phyloP scores from a whole-genome alignment of 352 stramenopile genomes.

The Phytophthora hibernalis region DNA sequence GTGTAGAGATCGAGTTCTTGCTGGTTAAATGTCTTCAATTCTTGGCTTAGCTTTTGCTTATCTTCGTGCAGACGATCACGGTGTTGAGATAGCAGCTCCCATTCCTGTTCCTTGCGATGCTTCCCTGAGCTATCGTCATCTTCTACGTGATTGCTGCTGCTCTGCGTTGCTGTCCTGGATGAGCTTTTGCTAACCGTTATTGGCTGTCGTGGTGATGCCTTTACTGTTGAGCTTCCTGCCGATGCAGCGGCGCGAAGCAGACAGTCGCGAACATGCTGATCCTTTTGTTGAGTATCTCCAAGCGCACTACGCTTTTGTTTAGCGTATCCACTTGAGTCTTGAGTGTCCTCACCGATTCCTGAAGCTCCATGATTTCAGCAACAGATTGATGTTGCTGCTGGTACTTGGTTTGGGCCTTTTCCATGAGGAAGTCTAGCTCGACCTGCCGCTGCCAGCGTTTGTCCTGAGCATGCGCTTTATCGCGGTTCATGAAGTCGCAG shows the following conservation, averaged over 20 bases:
- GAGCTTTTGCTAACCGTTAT: conserved; percentile 6
- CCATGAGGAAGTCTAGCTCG: conserved; percentile 67
- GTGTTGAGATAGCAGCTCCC: conserved; percentile 51
- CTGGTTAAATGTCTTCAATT: conserved; percentile 34
- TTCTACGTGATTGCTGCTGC: conserved; percentile 9
- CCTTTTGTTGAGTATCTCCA: conserved; percentile 70
- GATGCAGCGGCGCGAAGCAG: conserved; percentile 37
- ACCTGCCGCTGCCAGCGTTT: conserved; percentile 45
- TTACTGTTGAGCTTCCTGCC: conserved; percentile 9
- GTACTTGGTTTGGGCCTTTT: conserved; percentile 71
- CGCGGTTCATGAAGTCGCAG: conserved; percentile 50
- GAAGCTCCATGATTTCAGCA: conserved; percentile 58
- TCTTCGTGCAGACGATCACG: conserved; percentile 42
- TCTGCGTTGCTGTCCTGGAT: conserved; percentile 5
- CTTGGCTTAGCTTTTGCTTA: conserved; percentile 38
- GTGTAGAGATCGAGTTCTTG: conserved; percentile 42
- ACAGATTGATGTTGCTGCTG: conserved; percentile 60
- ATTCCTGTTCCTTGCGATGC: conserved; percentile 43
- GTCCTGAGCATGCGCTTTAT: conserved; percentile 56
- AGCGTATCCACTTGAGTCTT: conserved; percentile 50
- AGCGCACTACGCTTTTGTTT: conserved; percentile 43
- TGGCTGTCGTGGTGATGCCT: conserved; percentile 16
- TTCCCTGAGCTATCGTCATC: conserved; percentile 16
- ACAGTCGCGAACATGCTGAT: conserved; percentile 64
- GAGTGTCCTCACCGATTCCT: conserved; percentile 47